Base-by-base conservation (phyloP, 495 filamentous ascomycete genomes). In the Parathielavia appendiculata region DNA sequence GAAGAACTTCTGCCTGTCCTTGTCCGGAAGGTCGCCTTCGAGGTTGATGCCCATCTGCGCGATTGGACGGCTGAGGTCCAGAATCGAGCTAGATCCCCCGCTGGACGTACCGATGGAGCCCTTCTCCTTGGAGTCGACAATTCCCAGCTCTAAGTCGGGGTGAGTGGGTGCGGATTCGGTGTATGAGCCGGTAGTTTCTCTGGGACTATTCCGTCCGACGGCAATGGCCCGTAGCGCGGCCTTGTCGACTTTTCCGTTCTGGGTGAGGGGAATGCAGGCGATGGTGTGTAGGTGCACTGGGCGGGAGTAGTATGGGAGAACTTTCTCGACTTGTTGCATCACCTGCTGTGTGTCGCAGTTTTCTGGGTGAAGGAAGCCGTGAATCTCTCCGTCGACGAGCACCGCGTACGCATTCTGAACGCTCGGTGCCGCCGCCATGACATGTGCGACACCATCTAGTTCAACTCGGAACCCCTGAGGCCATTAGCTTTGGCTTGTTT, bases 231-330 rank as follows among this genome's bases (percentile, higher is more conserved):
- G 55, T 0, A 74, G 53, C 16, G 61, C 53, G 4, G 61, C 56
- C 54, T 74, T 75, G 62, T 75, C 70, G n/a, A 73, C 60, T 54
- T 75, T 74, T 8, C 73, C 72, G 51, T 75, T 75, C 13, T 56
- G 32, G 1, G 73, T 75, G 4, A 73, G 61, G 7, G 68, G 68
- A 13, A 75, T 59, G 11, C 7, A 8, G 19, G 16, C 34, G 34
- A 51, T 9, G 35, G 8, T 4, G 19, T 39, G 34, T 0, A 38
- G 17, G 5, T 23, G 34, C 4, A 58, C 54, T 2, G 73, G 73
- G 16, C 70, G 57, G 4, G 71, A 69, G 50, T 75, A 75, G 52
- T 70, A 75, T 43, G 71, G 71, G 43, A 69, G 64, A 16, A 51
- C 32, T 6, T 58, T 58, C 4, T 56, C 56, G 7, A 72, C 59